Percentiles rank a stretch among this genome's conserved stretches.
Evolutionary conservation across 352 stramenopile species (phyloP).

Genomic region (Phytophthora crassamura): DNA sequence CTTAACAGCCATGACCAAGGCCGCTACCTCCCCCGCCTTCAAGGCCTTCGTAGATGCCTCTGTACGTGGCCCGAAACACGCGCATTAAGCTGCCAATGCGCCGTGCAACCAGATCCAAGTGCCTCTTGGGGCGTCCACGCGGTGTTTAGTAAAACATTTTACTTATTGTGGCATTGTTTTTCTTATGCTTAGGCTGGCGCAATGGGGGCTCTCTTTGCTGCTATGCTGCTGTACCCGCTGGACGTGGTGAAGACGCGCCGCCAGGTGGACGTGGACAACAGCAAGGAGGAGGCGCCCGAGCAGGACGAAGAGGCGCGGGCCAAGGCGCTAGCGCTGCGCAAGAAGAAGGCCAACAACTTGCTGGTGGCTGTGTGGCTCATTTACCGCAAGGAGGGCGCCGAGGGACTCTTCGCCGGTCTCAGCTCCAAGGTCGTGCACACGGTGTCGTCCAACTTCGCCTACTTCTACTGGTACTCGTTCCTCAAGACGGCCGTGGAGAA

Average conservation of each 20-base stretch:
- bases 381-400: constrained; percentile 66
- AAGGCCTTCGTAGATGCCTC: constrained; percentile 84
- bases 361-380: constrained; percentile 68
- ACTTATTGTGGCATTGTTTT: constrained; percentile 4
- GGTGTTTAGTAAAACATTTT: constrained; percentile 20
- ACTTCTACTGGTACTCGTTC: constrained; percentile 90
- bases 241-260: constrained; percentile 83
- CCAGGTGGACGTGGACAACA: constrained; percentile 58
- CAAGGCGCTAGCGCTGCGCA: constrained; percentile 34
- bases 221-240: constrained; percentile 75
- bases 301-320: constrained; percentile 29
- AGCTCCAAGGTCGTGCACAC: constrained; percentile 84
- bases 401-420: constrained; percentile 71
- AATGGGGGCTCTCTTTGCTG: constrained; percentile 80
- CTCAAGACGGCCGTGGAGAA: constrained; percentile 72
- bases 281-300: constrained; percentile 23
- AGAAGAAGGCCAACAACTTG: constrained; percentile 58
- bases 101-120: too few species aligned
- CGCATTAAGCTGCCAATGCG: too few species aligned
- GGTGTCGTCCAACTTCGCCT: constrained; percentile 80
- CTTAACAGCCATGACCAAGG: constrained; percentile 33
- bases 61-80: constrained; percentile 36
- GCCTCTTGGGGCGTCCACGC: too few species aligned
- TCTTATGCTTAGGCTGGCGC: constrained; percentile 57
- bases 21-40: constrained; percentile 52